Evolutionary conservation across 1,284 basidiomycete genomes (phyloP).

Genomic region (Inonotus obliquus): DNA sequence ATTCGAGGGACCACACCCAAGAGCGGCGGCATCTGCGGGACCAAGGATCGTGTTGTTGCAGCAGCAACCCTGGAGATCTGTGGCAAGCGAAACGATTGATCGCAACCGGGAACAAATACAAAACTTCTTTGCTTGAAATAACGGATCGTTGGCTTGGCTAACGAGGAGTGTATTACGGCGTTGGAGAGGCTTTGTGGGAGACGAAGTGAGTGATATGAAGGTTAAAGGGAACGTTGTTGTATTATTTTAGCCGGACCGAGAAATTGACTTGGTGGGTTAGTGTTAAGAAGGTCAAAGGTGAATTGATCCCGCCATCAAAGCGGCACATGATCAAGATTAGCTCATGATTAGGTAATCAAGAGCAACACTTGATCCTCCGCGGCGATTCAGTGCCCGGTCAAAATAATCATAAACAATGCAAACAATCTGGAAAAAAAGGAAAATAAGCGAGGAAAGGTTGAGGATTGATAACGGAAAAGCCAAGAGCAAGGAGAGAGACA

Average conservation of each 20-base stretch:
- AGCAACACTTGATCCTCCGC: not conserved
- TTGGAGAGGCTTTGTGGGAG: no score
- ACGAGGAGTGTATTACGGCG: no score
- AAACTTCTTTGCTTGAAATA: not conserved
- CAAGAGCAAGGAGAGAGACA: not conserved
- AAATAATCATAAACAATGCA: not conserved
- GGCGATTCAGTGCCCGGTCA: not conserved
- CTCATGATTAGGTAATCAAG: not conserved
- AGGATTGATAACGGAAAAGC: not conserved
- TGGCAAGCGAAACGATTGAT: not conserved
- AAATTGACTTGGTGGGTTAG: no score
- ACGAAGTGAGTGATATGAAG: no score
- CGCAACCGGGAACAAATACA: not conserved
- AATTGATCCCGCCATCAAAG: not conserved
- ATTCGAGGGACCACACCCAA: not conserved
- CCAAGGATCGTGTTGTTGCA: not conserved
- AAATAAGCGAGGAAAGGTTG: not conserved
- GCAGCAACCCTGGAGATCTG: not conserved
- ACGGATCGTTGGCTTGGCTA: not conserved
- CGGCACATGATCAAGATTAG: not conserved
- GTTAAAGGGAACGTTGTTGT: no score
- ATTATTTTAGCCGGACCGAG: no score
- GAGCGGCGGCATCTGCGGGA: not conserved
- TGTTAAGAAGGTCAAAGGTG: no score
- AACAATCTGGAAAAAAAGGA: not conserved